phyloP scores from a whole-genome alignment of 2,329 filamentous ascomycete genomes.

The Colletotrichum tofieldiae region DNA sequence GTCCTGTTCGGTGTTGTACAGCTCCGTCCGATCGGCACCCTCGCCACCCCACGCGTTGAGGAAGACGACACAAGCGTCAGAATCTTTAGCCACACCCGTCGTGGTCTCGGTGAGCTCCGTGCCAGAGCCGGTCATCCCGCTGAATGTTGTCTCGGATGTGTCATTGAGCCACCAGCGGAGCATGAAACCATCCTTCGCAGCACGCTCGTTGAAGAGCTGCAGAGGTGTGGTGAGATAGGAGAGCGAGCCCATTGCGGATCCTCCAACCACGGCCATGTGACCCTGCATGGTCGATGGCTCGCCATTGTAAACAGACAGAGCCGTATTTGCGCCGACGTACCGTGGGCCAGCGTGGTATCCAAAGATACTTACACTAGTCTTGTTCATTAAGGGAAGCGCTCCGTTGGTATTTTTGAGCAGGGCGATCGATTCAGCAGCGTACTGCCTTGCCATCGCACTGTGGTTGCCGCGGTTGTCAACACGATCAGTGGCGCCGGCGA shows the following conservation, averaged over 20 bases:
- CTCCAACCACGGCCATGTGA: conserved; percentile 58
- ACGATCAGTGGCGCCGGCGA: conserved; percentile 64
- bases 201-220: conserved; percentile 73
- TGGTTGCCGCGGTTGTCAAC: conserved; percentile 73
- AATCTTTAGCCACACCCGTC: conserved; percentile 60
- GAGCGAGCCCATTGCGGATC: conserved; percentile 55
- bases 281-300: conserved; percentile 56
- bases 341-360: conserved; percentile 60
- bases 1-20: conserved; percentile 78
- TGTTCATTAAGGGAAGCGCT: conserved; percentile 73
- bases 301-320: conserved; percentile 68
- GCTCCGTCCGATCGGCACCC: conserved; percentile 73
- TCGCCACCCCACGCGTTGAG: conserved; percentile 81
- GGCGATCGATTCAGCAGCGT: conserved; percentile 73
- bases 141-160: conserved; percentile 64
- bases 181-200: conserved; percentile 77
- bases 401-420: conserved; percentile 80
- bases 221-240: conserved; percentile 67
- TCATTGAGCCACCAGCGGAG: conserved; percentile 75
- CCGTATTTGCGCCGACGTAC: conserved; percentile 70
- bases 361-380: conserved; percentile 26
- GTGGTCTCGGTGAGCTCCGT: conserved; percentile 45
- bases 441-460: conserved; percentile 62
- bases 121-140: conserved; percentile 72
- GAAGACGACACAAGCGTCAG: conserved; percentile 78